Percentiles rank a stretch among this genome's conserved stretches.
Conservation (phyloP, 306 rosid genomes). For the Geum urbanum region DNA sequence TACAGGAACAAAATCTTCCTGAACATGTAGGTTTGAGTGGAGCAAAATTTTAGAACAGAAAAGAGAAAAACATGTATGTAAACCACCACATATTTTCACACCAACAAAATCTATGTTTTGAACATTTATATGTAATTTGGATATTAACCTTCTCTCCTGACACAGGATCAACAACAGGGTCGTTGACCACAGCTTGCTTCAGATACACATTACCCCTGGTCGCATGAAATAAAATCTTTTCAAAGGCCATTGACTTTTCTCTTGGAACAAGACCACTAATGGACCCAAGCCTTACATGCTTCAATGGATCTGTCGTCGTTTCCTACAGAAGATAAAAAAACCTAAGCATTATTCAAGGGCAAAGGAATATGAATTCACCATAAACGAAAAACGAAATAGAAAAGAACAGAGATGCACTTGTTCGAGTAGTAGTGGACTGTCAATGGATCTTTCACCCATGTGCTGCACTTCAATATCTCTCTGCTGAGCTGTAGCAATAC, state of each 20-base stretch:
- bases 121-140: conserved; percentile 17
- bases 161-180: conserved; percentile 63
- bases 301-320: conserved; percentile 36
- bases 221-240: conserved; percentile 72
- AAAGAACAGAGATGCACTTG: conserved; percentile 42
- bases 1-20: neutral
- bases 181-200: conserved; percentile 58
- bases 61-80: neutral
- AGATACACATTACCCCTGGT: conserved; percentile 82
- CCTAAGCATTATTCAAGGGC: conserved; percentile 17
- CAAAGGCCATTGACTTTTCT: conserved; percentile 64
- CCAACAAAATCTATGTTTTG: neutral
- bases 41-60: neutral
- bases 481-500: conserved; percentile 48
- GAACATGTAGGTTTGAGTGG: neutral
- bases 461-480: conserved; percentile 47
- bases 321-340: conserved; percentile 44
- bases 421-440: conserved; percentile 68
- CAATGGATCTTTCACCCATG: conserved; percentile 51
- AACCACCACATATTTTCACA: neutral
- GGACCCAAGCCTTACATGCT: conserved; percentile 70
- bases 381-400: conserved; percentile 1
- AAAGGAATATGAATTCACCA: conserved; percentile 14
- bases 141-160: conserved; percentile 75
- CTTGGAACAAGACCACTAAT: conserved; percentile 73